Percentiles rank a stretch among this genome's conserved stretches.
Evolutionary conservation across 2,329 filamentous ascomycete species (phyloP).

Genomic region (Fusarium redolens): DNA sequence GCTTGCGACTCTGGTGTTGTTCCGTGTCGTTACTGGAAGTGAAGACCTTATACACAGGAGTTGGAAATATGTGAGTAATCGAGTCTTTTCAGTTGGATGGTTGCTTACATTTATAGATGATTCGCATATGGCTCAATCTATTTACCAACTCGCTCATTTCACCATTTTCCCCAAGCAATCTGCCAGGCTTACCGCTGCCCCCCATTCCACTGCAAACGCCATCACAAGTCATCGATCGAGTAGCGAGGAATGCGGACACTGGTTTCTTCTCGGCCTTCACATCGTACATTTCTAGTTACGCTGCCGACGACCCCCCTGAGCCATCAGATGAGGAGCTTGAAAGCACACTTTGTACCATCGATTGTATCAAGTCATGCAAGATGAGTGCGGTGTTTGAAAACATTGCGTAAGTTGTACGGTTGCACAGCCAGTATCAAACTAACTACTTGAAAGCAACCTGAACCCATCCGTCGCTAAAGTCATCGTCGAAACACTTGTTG

Average conservation of each 20-base stretch:
- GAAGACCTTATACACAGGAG: slow-evolving; percentile 80
- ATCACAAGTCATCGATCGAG: slow-evolving; percentile 92
- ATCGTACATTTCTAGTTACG: slow-evolving; percentile 98
- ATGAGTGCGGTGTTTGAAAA: slow-evolving; percentile 86
- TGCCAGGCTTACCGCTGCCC: slow-evolving; percentile 75
- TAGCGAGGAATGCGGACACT: slow-evolving; percentile 78
- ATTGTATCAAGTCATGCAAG: slow-evolving; percentile 91
- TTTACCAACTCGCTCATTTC: slow-evolving; percentile 96
- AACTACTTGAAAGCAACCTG: slow-evolving; percentile 50
- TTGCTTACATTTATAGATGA: slow-evolving; percentile 66
- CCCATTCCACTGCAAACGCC: slow-evolving; percentile 91
- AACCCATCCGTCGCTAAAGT: slow-evolving; percentile 47
- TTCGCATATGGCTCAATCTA: slow-evolving; percentile 93
- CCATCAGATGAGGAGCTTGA: slow-evolving; percentile 97
- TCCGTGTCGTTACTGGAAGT: slow-evolving; percentile 88
- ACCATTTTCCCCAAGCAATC: slow-evolving; percentile 74
- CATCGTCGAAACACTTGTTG: slow-evolving; percentile 76
- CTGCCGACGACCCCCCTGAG: slow-evolving; percentile 96
- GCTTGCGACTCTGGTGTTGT: slow-evolving; percentile 92
- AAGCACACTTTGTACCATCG: slow-evolving; percentile 92
- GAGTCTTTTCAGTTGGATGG: not conserved
- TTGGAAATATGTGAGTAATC: slow-evolving; percentile 78
- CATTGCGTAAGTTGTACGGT: slow-evolving; percentile 70
- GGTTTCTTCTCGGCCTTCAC: slow-evolving; percentile 95
- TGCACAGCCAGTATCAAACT: not conserved